Evolutionary conservation across 2,329 filamentous ascomycete genomes (phyloP), one percentile per base, ranked within the genome.

Genomic region (Cercospora zeina): DNA sequence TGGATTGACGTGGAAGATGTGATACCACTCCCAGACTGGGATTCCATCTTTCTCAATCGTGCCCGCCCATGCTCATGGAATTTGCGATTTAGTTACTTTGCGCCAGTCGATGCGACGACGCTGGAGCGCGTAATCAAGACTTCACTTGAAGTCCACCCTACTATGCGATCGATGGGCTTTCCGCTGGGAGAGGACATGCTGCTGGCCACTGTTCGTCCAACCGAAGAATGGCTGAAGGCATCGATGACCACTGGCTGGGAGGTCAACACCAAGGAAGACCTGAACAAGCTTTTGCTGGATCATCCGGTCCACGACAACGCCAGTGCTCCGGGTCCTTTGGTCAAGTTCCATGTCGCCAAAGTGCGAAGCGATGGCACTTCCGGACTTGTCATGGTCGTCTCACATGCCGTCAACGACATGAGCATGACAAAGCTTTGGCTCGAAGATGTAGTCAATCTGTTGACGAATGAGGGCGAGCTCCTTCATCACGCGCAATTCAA

Each of bases 1-100:
- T 75, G 73, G 73, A 62, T 68, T 10, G 72, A 75, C 54, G 73
- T 75, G 9, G 72, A 74, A 63, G 73, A 75, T 57, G 70, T 75
- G 8, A 64, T 71, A 53, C 70, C 73, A 16, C 61, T 74, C 33
- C 72, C 72, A 2, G 70, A 74, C 57, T 73, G 71, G 72, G 70
- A 72, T 58, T 68, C 71, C 9, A 72, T 73, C 53, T 74, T 72
- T 62, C 68, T 67, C 37, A 66, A 74, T 55, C 64, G 63, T 24
- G 63, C 65, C n/a, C 65, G 72, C 11, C 71, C 71, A 3, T 67
- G 64, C 2, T 73, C 72, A 3, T 73, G 70, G 70, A 74, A 72
- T 37, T 63, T 73, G 33, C 69, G 72, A 49, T 73, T 72, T 62
- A 71, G 64, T 62, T 74, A 69, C 61, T 63, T 69, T 62, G 69